These are phyloP conservation scores for Rhexocercosporidium sp. DNA, from an alignment of 2,329 filamentous ascomycete genomes.

Conservation along the genomic window DNA sequence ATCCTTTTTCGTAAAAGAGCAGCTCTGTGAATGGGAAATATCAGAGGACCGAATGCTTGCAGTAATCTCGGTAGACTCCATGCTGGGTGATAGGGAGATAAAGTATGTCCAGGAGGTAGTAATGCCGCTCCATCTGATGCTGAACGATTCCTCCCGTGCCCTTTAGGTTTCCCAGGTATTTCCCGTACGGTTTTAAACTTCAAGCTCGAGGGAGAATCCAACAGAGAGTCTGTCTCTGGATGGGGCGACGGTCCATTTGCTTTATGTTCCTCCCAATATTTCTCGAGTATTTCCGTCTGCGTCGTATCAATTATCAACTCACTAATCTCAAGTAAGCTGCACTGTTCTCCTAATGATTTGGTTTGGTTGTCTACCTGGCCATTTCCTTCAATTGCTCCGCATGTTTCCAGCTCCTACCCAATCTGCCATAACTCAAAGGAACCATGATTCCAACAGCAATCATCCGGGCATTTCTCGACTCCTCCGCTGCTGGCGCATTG, in stretches of 20 bases:
- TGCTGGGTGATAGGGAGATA: constrained; percentile 84
- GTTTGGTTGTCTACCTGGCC: constrained; percentile 60
- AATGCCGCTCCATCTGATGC: constrained; percentile 66
- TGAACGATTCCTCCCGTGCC: constrained; percentile 62
- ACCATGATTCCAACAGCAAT: constrained; percentile 90
- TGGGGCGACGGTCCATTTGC: constrained; percentile 37
- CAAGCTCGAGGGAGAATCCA: constrained; percentile 47
- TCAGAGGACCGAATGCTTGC: constrained; percentile 84
- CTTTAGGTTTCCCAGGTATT: constrained; percentile 43
- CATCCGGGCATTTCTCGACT: constrained; percentile 87
- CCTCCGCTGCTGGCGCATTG: constrained; percentile 79
- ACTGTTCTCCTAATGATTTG: not conserved
- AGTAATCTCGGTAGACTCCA: constrained; percentile 79
- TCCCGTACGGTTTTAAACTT: constrained; percentile 49
- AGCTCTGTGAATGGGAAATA: constrained; percentile 90
- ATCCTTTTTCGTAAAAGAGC: constrained; percentile 87
- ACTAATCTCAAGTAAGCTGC: constrained; percentile 42
- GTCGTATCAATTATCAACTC: constrained; percentile 69
- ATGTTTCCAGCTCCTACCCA: constrained; percentile 90
- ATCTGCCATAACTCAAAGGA: constrained; percentile 79
- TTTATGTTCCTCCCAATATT: constrained; percentile 77
- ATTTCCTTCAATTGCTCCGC: constrained; percentile 76
- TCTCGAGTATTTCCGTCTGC: constrained; percentile 68
- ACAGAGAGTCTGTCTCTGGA: constrained; percentile 36
- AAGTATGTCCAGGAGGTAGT: constrained; percentile 64